Evolutionary conservation across 2,329 filamentous ascomycete species (phyloP).

Genomic region (Fonsecaea erecta): DNA sequence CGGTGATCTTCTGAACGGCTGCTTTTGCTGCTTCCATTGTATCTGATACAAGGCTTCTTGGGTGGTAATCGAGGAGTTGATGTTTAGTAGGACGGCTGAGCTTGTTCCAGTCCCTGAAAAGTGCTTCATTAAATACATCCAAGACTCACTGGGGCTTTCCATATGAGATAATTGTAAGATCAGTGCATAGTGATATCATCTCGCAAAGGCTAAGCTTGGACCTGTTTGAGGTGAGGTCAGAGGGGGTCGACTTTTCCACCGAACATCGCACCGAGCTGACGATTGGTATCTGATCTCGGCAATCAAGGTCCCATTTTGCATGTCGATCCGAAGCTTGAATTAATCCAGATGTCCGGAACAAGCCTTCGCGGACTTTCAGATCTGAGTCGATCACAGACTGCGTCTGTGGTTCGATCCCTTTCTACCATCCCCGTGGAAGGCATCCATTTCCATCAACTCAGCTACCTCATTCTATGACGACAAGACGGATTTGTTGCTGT

Average conservation of each 20-base stretch:
- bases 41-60: slow-evolving; percentile 24
- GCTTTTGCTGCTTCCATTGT: slow-evolving; percentile 69
- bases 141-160: neutral
- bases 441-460: neutral
- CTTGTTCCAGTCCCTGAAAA: neutral
- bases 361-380: neutral
- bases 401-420: neutral
- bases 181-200: slow-evolving; percentile 18
- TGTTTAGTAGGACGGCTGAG: neutral
- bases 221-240: slow-evolving; percentile 11
- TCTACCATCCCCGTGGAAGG: neutral
- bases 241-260: neutral
- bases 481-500: neutral
- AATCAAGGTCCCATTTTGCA: slow-evolving; percentile 5
- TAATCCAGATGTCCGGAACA: slow-evolving; percentile 3
- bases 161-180: slow-evolving; percentile 14
- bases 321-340: slow-evolving; percentile 6
- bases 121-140: neutral
- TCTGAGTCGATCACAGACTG: neutral
- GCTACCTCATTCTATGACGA: neutral
- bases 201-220: slow-evolving; percentile 7
- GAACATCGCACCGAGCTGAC: neutral
- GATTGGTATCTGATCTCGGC: slow-evolving; percentile 14
- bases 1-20: slow-evolving; percentile 65
- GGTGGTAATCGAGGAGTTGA: neutral